Evolutionary conservation across 179 eudicot genomes (phyloP).

Genomic region (Gypsophila paniculata): DNA sequence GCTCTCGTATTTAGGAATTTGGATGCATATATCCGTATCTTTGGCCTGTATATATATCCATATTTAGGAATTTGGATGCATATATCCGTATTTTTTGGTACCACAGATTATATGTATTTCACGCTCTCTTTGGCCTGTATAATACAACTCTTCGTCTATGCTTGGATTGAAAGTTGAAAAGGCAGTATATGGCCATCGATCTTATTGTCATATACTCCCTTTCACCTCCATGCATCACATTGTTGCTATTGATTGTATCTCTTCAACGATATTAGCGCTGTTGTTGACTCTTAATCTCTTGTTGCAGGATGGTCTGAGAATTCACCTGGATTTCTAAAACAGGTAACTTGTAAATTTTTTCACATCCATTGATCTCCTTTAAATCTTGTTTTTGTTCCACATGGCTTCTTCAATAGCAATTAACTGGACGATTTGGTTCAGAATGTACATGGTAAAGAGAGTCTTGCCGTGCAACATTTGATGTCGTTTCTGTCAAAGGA

Average conservation of each 20-base stretch:
- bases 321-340: constrained; percentile 31
- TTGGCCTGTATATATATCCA: no score
- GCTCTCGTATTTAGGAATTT: background rate
- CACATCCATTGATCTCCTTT: constrained; percentile 11
- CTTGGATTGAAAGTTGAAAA: background rate
- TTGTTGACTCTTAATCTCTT: constrained; percentile 15
- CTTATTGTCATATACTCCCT: background rate
- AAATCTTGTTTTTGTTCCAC: background rate
- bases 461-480: constrained; percentile 62
- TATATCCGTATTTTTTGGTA: no score
- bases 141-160: background rate
- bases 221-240: background rate
- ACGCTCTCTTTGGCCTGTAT: background rate
- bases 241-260: background rate
- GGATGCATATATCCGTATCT: no score
- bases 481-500: constrained; percentile 74
- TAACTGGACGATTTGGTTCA: constrained; percentile 28
- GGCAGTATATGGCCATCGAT: background rate
- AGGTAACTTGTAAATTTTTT: constrained; percentile 36
- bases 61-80: background rate
- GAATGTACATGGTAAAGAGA: constrained; percentile 74
- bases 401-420: constrained; percentile 9
- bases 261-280: background rate
- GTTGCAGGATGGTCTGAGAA: constrained; percentile 41
- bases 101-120: background rate